Percentiles rank a stretch among this genome's conserved stretches.
phyloP scores from a whole-genome alignment of 73 alveolate species.

The Uronychia setigera region DNA sequence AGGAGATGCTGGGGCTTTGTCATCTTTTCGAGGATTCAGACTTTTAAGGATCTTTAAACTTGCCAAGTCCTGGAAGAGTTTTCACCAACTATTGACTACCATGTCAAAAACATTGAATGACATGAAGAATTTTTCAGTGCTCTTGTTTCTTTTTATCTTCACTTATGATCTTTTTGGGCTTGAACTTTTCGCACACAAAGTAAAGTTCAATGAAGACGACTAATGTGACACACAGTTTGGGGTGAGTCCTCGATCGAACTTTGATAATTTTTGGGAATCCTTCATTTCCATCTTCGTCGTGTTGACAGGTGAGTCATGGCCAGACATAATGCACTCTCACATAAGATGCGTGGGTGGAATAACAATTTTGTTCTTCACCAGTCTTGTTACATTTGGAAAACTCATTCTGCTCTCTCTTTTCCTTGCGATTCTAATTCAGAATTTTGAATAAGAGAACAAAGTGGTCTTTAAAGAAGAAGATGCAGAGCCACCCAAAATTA shows the following conservation, averaged over 20 bases:
- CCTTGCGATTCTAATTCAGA: too few species aligned
- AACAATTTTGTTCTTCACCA: too few species aligned
- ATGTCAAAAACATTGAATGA: constrained; percentile 50
- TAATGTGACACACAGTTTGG: constrained; percentile 33
- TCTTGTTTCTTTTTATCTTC: constrained; percentile 53
- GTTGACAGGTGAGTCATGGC: constrained; percentile 53
- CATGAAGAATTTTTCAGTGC: constrained; percentile 49
- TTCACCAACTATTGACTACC: constrained; percentile 47
- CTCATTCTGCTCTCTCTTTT: too few species aligned
- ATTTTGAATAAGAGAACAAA: too few species aligned
- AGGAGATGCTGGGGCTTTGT: too few species aligned
- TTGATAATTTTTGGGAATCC: constrained; percentile 47
- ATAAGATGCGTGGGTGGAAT: constrained; percentile 13
- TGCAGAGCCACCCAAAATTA: too few species aligned
- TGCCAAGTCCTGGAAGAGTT: constrained; percentile 62
- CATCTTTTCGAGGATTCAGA: constrained; percentile 63
- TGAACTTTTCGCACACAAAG: too few species aligned
- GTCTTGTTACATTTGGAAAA: too few species aligned
- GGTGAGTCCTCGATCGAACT: constrained; percentile 34
- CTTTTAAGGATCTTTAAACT: constrained; percentile 52
- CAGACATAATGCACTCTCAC: too few species aligned
- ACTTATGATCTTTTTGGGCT: constrained; percentile 55
- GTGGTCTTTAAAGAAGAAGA: too few species aligned
- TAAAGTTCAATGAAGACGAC: constrained; percentile 32
- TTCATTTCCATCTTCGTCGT: constrained; percentile 59